phyloP scores from a whole-genome alignment of 495 filamentous ascomycete genomes.

The Xylaria telfairii region DNA sequence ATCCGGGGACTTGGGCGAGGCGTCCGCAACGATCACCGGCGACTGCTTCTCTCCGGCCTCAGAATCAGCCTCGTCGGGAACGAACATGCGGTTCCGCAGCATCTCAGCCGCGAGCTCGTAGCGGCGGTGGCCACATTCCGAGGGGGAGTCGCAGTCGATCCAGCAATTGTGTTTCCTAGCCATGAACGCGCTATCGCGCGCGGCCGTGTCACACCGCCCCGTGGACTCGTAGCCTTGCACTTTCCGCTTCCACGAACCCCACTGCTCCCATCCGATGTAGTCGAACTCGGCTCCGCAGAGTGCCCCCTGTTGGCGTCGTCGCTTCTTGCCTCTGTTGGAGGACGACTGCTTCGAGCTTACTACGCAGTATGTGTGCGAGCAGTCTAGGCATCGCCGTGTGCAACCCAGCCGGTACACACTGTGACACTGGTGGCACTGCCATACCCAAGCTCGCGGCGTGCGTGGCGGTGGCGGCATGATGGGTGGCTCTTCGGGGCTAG shows the following conservation, averaged over 20 bases:
- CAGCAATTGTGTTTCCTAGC: conserved; percentile 43
- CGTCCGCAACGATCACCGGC: conserved; percentile 11
- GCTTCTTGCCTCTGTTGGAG: conserved; percentile 26
- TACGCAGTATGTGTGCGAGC: conserved; percentile 51
- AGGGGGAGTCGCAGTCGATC: conserved; percentile 52
- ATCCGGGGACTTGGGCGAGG: conserved; percentile 12
- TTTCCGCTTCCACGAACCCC: conserved; percentile 48
- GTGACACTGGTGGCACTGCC: conserved; percentile 52
- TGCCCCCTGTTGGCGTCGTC: conserved; percentile 12
- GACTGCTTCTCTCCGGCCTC: conserved; percentile 17
- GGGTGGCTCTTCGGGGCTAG: conserved; percentile 34
- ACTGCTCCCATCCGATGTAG: conserved; percentile 48
- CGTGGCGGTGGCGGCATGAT: conserved; percentile 38
- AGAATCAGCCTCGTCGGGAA: conserved; percentile 6
- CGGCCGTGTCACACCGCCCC: conserved; percentile 19
- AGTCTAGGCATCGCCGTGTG: conserved; percentile 53
- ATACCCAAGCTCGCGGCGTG: conserved; percentile 47
- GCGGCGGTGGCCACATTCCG: conserved; percentile 47
- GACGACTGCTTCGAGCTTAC: conserved; percentile 10
- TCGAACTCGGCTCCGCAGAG: conserved; percentile 48
- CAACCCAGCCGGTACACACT: conserved; percentile 46
- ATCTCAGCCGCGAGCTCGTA: conserved; percentile 30
- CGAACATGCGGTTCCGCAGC: conserved; percentile 15
- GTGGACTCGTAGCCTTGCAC: conserved; percentile 32
- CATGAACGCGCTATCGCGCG: conserved; percentile 36